Evolutionary conservation across 495 filamentous ascomycete genomes (phyloP).

Genomic region (Penicillium longicatenatum): DNA sequence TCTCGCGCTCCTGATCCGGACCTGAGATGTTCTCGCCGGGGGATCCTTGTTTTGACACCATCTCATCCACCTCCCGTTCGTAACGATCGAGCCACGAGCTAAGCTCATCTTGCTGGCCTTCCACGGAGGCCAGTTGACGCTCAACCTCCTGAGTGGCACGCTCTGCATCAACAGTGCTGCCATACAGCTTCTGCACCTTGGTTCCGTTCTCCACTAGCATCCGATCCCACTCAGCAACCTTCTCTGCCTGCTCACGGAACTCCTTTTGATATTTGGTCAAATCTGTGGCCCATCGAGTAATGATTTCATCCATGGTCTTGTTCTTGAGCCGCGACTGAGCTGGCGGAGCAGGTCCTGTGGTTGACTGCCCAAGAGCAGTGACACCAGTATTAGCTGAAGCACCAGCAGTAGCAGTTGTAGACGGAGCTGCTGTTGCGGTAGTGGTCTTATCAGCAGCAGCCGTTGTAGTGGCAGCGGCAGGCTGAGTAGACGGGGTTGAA

Average conservation of each 20-base stretch:
- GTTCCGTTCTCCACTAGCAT: slow-evolving; percentile 88
- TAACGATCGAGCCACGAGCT: slow-evolving; percentile 82
- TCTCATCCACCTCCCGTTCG: slow-evolving; percentile 82
- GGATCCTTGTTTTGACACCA: slow-evolving; percentile 72
- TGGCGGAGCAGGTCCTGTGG: slow-evolving; percentile 72
- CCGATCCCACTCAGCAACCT: slow-evolving; percentile 88
- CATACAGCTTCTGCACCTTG: slow-evolving; percentile 87
- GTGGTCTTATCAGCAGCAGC: slow-evolving; percentile 20
- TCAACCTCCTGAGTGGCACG: slow-evolving; percentile 88
- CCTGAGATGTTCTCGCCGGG: slow-evolving; percentile 73
- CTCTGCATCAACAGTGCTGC: slow-evolving; percentile 86
- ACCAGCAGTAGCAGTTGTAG: slow-evolving; percentile 28
- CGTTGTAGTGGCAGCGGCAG: slow-evolving; percentile 23
- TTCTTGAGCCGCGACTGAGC: slow-evolving; percentile 88
- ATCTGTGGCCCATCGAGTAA: slow-evolving; percentile 96
- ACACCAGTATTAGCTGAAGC: slow-evolving; percentile 32
- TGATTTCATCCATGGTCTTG: slow-evolving; percentile 99
- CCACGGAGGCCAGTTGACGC: slow-evolving; percentile 81
- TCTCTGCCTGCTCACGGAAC: slow-evolving; percentile 83
- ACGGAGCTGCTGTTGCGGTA: slow-evolving; percentile 27
- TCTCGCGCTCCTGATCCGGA: slow-evolving; percentile 91
- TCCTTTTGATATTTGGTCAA: slow-evolving; percentile 94
- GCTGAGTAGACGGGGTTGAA: slow-evolving; percentile 30
- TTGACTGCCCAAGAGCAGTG: slow-evolving; percentile 63
- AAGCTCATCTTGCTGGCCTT: slow-evolving; percentile 89